A percentile compares a stretch with the other conserved stretches of the same genome.
Conservation (phyloP, 169 alveolate species). For the Plasmodium fragile region DNA sequence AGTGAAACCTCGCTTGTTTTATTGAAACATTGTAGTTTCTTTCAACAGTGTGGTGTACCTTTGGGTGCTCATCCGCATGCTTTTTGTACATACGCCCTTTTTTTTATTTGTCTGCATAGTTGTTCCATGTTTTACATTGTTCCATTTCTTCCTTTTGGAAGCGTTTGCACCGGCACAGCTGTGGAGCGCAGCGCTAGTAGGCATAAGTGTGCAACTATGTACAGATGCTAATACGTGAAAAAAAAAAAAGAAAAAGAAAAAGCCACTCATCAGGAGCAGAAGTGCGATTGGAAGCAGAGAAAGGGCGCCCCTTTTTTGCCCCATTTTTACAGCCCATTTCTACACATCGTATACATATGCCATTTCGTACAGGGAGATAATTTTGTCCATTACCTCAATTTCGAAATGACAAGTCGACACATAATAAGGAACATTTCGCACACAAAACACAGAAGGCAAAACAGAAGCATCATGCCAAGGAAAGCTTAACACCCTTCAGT, state of each 20-base stretch:
- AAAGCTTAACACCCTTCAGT: not conserved
- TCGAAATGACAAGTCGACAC: constrained; percentile 26
- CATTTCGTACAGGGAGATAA: not conserved
- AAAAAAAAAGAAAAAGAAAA: not conserved
- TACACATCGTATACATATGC: constrained; percentile 3
- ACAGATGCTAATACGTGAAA: not conserved
- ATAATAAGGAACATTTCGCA: not conserved
- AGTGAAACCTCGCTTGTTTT: not conserved
- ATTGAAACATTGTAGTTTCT: not conserved
- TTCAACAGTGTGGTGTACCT: not conserved
- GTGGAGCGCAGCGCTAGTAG: not conserved
- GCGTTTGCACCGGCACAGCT: not conserved
- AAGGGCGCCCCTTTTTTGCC: not conserved
- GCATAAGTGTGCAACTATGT: not conserved
- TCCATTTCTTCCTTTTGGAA: not conserved
- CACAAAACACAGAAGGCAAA: constrained; percentile 1
- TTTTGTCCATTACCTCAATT: not conserved
- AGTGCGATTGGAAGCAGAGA: not conserved
- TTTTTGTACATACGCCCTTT: not conserved
- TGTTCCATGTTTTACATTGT: not conserved
- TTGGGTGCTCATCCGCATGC: not conserved
- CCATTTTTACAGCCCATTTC: not conserved
- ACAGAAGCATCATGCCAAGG: not conserved
- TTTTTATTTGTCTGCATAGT: not conserved
- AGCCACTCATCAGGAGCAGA: not conserved